These are phyloP conservation scores for Circinella minor DNA, from an alignment of 371 early-diverging fungal genomes.

Conservation along the genomic window DNA sequence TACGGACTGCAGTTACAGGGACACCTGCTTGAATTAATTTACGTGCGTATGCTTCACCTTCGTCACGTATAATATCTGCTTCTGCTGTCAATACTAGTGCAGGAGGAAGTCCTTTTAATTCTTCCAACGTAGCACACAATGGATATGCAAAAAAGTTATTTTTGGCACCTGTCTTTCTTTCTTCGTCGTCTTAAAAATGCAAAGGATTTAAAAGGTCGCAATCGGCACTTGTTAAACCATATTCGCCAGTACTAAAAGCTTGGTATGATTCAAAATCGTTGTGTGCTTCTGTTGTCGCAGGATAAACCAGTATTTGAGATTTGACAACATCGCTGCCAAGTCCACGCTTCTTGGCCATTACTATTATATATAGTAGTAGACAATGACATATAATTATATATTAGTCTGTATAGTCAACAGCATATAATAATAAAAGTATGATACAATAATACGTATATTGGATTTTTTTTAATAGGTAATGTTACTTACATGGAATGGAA, in stretches of 20 bases:
- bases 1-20: neutral
- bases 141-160: slow-evolving; percentile 6
- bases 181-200: neutral
- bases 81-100: slow-evolving; percentile 35
- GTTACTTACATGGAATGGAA: slow-evolving; percentile 9
- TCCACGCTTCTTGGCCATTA: slow-evolving; percentile 20
- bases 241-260: slow-evolving; percentile 11
- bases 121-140: slow-evolving; percentile 21
- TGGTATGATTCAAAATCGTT: neutral
- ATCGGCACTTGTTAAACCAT: neutral
- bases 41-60: slow-evolving; percentile 35
- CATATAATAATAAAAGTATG: too few relatives aligned
- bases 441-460: neutral
- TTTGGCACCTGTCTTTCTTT: neutral
- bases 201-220: neutral
- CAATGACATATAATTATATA: too few relatives aligned
- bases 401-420: too few relatives aligned
- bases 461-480: too few relatives aligned
- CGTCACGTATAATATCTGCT: slow-evolving; percentile 36
- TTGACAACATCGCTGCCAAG: slow-evolving; percentile 4
- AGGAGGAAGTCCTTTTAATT: slow-evolving; percentile 33
- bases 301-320: slow-evolving; percentile 17
- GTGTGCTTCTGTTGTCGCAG: neutral
- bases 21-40: slow-evolving; percentile 35
- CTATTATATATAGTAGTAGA: slow-evolving; percentile 1